Conservation (phyloP, 257 asterid species). For the Ilex asprella region DNA sequence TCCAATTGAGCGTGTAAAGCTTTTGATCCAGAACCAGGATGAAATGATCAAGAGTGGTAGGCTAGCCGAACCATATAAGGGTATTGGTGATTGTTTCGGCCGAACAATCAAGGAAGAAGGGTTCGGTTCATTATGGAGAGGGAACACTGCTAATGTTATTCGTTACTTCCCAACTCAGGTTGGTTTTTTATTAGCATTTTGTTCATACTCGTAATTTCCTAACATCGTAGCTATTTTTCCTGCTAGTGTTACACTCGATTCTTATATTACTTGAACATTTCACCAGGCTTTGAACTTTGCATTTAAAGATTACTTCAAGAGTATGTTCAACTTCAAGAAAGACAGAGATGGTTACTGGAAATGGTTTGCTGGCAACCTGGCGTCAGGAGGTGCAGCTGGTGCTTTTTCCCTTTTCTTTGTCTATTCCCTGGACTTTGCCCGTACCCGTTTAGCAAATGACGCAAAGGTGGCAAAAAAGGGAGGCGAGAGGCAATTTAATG, state of each 20-base stretch:
- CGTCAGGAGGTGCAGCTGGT: constrained; percentile 43
- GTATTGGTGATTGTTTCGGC: constrained; percentile 30
- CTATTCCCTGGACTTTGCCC: constrained; percentile 39
- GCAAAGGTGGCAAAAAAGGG: constrained; percentile 39
- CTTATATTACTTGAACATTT: neutral
- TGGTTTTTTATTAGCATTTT: neutral
- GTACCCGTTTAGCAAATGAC: constrained; percentile 33
- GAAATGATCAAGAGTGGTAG: constrained; percentile 39
- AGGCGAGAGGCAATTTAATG: constrained; percentile 39
- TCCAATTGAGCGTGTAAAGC: constrained; percentile 45
- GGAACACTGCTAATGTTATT: constrained; percentile 43
- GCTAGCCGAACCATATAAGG: constrained; percentile 32
- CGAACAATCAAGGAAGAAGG: constrained; percentile 35
- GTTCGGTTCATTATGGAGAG: constrained; percentile 37
- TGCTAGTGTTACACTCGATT: too few relatives aligned
- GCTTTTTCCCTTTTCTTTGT: constrained; percentile 37
- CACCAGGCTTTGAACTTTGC: constrained; percentile 38
- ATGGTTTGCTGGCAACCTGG: constrained; percentile 38
- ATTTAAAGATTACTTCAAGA: constrained; percentile 38
- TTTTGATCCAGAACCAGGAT: constrained; percentile 38
- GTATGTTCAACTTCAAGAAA: constrained; percentile 37
- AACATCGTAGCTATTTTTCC: too few relatives aligned
- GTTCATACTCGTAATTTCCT: too few relatives aligned
- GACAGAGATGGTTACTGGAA: constrained; percentile 43
- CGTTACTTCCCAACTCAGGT: constrained; percentile 50